Evolutionary conservation across 2,329 filamentous ascomycete genomes (phyloP).

Genomic region (Penicillium palitans): DNA sequence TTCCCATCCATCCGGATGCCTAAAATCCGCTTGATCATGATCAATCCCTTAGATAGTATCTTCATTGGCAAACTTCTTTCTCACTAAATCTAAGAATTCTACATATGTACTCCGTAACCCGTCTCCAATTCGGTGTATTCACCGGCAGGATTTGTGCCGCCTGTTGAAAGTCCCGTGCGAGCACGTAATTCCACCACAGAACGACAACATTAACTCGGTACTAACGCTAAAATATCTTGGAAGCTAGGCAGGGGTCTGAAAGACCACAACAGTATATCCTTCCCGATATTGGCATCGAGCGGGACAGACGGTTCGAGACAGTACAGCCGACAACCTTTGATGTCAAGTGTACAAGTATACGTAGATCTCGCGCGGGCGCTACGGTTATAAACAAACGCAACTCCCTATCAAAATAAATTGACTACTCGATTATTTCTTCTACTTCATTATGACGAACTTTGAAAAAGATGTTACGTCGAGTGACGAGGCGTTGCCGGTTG

Average conservation of each 20-base stretch:
- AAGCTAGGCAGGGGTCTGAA: not conserved
- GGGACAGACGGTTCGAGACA: not conserved
- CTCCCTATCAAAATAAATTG: not conserved
- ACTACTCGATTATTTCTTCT: not conserved
- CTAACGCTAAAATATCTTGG: not conserved
- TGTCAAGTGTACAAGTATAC: not conserved
- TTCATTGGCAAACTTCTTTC: not conserved
- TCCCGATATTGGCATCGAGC: constrained; percentile 18
- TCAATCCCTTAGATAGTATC: not conserved
- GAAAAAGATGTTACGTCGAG: constrained; percentile 20
- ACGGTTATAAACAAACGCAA: not conserved
- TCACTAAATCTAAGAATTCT: not conserved
- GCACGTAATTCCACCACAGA: constrained; percentile 34
- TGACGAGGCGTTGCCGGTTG: constrained; percentile 19
- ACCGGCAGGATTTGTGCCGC: not conserved
- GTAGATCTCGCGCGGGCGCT: constrained; percentile 1
- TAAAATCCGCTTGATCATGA: not conserved
- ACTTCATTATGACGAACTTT: constrained; percentile 12
- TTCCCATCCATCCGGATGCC: not conserved
- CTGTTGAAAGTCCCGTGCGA: constrained; percentile 24
- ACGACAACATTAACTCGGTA: constrained; percentile 26
- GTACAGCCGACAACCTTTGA: not conserved
- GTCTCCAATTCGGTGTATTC: not conserved
- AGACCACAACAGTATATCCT: not conserved
- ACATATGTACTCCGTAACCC: too few species aligned